Conservation (phyloP, 2,329 filamentous ascomycete species). For the Trichoderma semiorbis region DNA sequence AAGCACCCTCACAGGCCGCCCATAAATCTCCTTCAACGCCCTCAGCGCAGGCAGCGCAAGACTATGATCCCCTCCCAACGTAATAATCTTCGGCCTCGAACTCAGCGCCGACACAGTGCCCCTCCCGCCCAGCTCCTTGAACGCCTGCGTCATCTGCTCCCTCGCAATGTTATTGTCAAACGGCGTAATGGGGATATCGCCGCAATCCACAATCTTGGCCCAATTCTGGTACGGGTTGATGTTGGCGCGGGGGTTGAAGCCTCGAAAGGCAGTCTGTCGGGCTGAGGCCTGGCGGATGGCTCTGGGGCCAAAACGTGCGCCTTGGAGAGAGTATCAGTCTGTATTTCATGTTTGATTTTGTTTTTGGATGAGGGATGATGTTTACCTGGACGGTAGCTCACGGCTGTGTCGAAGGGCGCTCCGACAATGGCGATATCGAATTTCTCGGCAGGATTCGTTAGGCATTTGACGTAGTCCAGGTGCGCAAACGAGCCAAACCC, state of each 20-base stretch:
- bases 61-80: constrained; percentile 71
- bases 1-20: constrained; percentile 62
- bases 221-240: constrained; percentile 83
- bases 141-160: constrained; percentile 79
- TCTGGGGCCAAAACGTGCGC: constrained; percentile 79
- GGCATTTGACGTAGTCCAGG: constrained; percentile 64
- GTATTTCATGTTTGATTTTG: not conserved
- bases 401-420: constrained; percentile 70
- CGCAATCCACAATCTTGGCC: constrained; percentile 82
- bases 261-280: constrained; percentile 74
- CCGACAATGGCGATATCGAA: constrained; percentile 73
- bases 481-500: constrained; percentile 76
- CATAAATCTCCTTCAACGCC: constrained; percentile 60
- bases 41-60: constrained; percentile 67
- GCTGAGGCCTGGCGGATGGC: constrained; percentile 82
- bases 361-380: not conserved
- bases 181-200: constrained; percentile 82
- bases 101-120: constrained; percentile 35
- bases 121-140: constrained; percentile 59
- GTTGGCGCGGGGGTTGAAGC: constrained; percentile 73
- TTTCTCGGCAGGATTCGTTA: constrained; percentile 59
- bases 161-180: constrained; percentile 82
- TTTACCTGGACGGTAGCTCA: constrained; percentile 63
- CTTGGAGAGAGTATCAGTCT: constrained; percentile 27
- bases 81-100: constrained; percentile 56